Percentiles rank a stretch among this genome's conserved stretches.
Evolutionary conservation across 352 stramenopile species (phyloP).

Genomic region (Aphanomyces cochlioides): DNA sequence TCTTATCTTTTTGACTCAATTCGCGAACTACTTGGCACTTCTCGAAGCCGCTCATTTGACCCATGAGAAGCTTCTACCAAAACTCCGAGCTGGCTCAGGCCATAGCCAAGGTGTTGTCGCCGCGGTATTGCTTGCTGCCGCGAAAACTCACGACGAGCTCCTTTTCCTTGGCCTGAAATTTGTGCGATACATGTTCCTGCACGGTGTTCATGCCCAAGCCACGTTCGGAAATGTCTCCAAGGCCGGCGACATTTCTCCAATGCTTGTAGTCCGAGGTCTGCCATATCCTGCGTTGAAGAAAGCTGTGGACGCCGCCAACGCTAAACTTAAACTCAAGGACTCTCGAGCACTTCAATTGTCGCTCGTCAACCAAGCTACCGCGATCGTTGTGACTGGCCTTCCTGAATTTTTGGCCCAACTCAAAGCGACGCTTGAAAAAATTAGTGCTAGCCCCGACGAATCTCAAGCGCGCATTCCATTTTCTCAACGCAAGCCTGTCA

Average conservation of each 20-base stretch:
- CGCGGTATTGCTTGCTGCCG: constrained; percentile 58
- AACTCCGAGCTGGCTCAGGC: constrained; percentile 46
- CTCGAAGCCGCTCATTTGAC: constrained; percentile 46
- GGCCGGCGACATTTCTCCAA: constrained; percentile 46
- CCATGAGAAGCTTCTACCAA: constrained; percentile 57
- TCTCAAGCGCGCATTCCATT: constrained; percentile 74
- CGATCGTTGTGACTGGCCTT: constrained; percentile 69
- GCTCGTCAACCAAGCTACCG: constrained; percentile 57
- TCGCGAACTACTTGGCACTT: constrained; percentile 73
- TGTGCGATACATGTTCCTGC: constrained; percentile 79
- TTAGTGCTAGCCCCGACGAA: constrained; percentile 50
- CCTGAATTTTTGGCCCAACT: constrained; percentile 53
- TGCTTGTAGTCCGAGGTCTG: constrained; percentile 67
- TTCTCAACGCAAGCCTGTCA: constrained; percentile 72
- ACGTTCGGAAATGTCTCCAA: constrained; percentile 40
- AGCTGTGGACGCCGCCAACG: constrained; percentile 48
- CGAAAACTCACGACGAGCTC: constrained; percentile 54
- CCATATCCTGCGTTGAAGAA: constrained; percentile 50
- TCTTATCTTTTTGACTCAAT: constrained; percentile 68
- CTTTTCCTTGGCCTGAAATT: constrained; percentile 42
- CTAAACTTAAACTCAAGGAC: constrained; percentile 44
- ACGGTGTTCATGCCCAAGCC: constrained; percentile 70
- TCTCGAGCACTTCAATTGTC: constrained; percentile 49
- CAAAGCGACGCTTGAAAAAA: constrained; percentile 45
- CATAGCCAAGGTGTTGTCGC: constrained; percentile 80